A percentile compares a stretch with the other conserved stretches of the same genome.
These are phyloP conservation scores for Hanseniaspora pseudoguilliermondii DNA, from an alignment of 805 yeast species.

Conservation along the genomic window DNA sequence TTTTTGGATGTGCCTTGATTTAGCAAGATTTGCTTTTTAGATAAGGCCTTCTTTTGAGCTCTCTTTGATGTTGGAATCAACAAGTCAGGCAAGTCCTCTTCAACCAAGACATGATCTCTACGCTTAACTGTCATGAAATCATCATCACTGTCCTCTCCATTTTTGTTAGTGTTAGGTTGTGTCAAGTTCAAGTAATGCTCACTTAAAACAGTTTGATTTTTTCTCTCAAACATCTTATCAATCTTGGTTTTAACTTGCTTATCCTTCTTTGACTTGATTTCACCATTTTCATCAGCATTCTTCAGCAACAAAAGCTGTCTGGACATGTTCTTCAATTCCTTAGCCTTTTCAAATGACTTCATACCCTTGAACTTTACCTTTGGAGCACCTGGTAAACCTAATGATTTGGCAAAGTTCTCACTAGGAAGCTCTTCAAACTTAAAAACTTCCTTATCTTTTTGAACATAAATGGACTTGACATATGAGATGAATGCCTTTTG, in stretches of 20 bases:
- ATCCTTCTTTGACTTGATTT: constrained; percentile 27
- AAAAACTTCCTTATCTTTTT: constrained; percentile 77
- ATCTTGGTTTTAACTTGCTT: constrained; percentile 56
- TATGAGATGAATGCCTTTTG: constrained; percentile 94
- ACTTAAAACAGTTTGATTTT: constrained; percentile 81
- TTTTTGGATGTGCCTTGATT: constrained; percentile 61
- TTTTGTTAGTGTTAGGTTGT: constrained; percentile 31
- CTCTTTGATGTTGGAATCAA: constrained; percentile 65
- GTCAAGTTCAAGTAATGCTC: constrained; percentile 76
- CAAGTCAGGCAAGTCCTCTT: constrained; percentile 52
- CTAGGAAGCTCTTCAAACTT: constrained; percentile 62
- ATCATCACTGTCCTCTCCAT: constrained; percentile 41
- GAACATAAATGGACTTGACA: constrained; percentile 70
- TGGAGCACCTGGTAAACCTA: constrained; percentile 95
- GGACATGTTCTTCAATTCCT: constrained; percentile 70
- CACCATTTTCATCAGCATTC: constrained; percentile 55
- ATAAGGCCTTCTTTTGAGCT: constrained; percentile 69
- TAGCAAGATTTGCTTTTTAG: constrained; percentile 61
- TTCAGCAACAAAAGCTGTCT: constrained; percentile 51
- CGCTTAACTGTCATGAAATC: constrained; percentile 78
- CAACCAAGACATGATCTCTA: constrained; percentile 55
- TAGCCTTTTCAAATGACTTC: constrained; percentile 34
- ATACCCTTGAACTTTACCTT: constrained; percentile 60
- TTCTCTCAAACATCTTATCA: constrained; percentile 90
- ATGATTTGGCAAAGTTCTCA: constrained; percentile 72